These are phyloP conservation scores for Pleurotus giganteus DNA, from an alignment of 768 basidiomycete species.

Conservation along the genomic window DNA sequence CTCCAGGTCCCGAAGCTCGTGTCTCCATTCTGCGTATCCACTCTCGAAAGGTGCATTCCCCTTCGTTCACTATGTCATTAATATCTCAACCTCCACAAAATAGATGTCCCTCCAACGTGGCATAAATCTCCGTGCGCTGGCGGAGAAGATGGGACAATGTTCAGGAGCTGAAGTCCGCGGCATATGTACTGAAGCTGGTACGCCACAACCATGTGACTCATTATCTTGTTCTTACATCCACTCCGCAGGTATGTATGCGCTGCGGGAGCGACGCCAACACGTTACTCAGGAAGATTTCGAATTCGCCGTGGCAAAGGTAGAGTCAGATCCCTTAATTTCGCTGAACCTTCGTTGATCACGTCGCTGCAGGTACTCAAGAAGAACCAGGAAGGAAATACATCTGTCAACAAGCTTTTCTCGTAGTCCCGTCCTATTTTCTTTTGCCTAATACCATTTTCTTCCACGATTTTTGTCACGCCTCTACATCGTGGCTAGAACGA, in stretches of 20 bases:
- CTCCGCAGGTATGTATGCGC: slow-evolving; percentile 85
- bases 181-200: slow-evolving; percentile 96
- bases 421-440: slow-evolving; percentile 32
- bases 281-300: slow-evolving; percentile 99
- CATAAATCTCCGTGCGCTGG: slow-evolving; percentile 93
- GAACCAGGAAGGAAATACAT: slow-evolving; percentile 93
- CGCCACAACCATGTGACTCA: slow-evolving; percentile 19
- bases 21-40: not conserved
- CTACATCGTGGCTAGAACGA: too few species aligned
- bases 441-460: slow-evolving; percentile 9
- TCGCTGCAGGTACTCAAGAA: slow-evolving; percentile 77
- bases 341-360: slow-evolving; percentile 6
- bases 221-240: not conserved
- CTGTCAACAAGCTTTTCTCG: slow-evolving; percentile 92
- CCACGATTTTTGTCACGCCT: not conserved
- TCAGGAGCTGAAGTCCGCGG: slow-evolving; percentile 97
- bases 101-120: slow-evolving; percentile 98
- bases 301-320: slow-evolving; percentile 94
- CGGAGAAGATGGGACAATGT: slow-evolving; percentile 99
- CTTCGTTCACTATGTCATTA: not conserved
- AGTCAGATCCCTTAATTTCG: not conserved
- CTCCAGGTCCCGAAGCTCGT: slow-evolving; percentile 86
- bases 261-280: slow-evolving; percentile 92
- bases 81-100: not conserved
- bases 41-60: not conserved